Base-by-base conservation (phyloP, 1,139 yeast species). In the Nakaseomyces glabratus region DNA sequence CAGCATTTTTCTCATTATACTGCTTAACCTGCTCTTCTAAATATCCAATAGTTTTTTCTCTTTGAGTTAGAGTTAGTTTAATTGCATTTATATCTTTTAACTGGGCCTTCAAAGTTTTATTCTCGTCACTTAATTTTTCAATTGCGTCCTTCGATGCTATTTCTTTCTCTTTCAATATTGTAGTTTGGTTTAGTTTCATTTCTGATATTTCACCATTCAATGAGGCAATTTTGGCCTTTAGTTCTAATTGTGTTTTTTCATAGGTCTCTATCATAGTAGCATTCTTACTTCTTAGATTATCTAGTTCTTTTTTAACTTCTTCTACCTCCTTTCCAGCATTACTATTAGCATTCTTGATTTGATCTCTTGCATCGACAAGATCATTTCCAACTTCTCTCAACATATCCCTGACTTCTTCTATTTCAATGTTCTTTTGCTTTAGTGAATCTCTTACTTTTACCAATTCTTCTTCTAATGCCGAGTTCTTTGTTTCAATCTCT, bases 311-410 rank as follows among this genome's bases (percentile, higher is more conserved):
- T 39, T 39, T 32, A 33, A 53, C 24, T 24, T 44, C 35, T 33
- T 44, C 35, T 19, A 39, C 17, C 26, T 41, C 46, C 29, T 37
- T 32, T 12, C 36, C 41, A 22, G 34, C 30, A 5, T 20, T 30
- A 11, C 38, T 40, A 10, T 40, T 35, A 6, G 37, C 20, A 16
- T 45, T 45, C 30, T 58, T 58, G 8, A 51, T 30, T 33, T 47
- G 38, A 12, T 53, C 53, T 37, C 50, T 50, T 14, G 57, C 51
- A 19, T 51, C 51, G 9, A 84, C 93, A 17, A 84, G 63, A 34
- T 82, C 93, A 48, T 80, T 72, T 1, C 95, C 95, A 14, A 85
- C 68, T 34, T 72, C 74, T 45, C 70, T 71, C 33, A 85, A 58
- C 81, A 76, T 80, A 39, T 82, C 95, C 44, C 78, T 69, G 35